Base-by-base conservation (phyloP, 768 basidiomycete genomes). In the Dictyophora rubrovolvata region DNA sequence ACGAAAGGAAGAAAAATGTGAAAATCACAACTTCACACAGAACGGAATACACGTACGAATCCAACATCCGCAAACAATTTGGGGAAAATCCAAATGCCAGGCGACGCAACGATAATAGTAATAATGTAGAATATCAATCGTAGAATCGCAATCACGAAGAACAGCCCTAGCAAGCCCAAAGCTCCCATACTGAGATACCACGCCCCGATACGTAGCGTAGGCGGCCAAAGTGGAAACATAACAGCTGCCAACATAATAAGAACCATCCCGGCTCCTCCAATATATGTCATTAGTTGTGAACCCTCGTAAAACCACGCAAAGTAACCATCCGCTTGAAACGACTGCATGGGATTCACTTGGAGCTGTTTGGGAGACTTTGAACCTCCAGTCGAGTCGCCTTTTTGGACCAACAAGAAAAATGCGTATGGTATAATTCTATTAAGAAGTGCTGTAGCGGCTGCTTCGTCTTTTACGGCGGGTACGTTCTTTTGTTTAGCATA, bases 181-280 rank as follows among this genome's bases (percentile, higher is more conserved):
- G 93, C 85, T 50, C 74, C 87, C 60, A 97, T 85, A 64, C 86
- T 89, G 63, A 99, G 76, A 71, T 99, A 99, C 87, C 89, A 97
- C 59, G 94, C 95, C 36, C 95, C 94, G 33, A 94, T 75, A 14
- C 95, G 82, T 81, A 99, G 83, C 65, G 83, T 84, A 53, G 87
- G 83, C 1, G 96, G 96, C 96, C 96, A 99, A 16, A 99, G 79
- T 3, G 96, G 96, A 83, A 96, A 99, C 93, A 99, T 96, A 68
- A 97, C 94, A 1, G 90, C 94, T 5, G 88, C 93, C 48, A 99
- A 85, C 78, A 98, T 92, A 68, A 97, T 77, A 47, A 79, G 82
- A 60, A 98, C 93, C 90, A 99, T 93, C 28, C 84, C 83, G 12
- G 88, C 75, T 17, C 90, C 95, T 47, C 93, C 91, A 10, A 92